These are phyloP conservation scores for Pseudozyma thailandica DNA, from an alignment of 1,284 basidiomycete genomes.

Conservation along the genomic window DNA sequence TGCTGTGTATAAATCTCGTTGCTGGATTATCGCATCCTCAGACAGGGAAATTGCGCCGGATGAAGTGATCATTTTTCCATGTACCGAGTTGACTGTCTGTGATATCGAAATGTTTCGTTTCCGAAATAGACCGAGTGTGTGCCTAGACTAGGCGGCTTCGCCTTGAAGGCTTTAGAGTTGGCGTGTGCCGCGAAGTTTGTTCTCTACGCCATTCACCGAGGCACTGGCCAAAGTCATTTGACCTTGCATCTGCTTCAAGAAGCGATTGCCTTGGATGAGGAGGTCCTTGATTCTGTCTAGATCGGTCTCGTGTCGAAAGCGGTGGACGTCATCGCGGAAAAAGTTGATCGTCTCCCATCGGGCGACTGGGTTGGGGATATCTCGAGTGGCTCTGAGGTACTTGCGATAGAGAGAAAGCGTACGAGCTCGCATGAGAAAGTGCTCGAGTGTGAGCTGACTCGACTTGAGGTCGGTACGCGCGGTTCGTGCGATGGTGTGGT, in stretches of 20 bases:
- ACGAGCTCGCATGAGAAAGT: constrained; percentile 49
- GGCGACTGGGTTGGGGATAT: constrained; percentile 57
- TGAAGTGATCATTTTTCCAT: too few relatives aligned
- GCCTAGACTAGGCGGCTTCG: too few relatives aligned
- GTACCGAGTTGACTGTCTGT: too few relatives aligned
- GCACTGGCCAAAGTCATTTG: constrained; percentile 50
- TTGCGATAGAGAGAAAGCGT: constrained; percentile 54
- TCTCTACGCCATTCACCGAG: constrained; percentile 10
- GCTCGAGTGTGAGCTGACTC: constrained; percentile 52
- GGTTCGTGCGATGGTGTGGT: constrained; percentile 11
- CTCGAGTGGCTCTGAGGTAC: constrained; percentile 53
- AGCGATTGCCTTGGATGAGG: constrained; percentile 45
- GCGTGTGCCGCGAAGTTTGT: constrained; percentile 40
- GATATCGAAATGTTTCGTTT: too few relatives aligned
- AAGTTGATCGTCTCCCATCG: constrained; percentile 60
- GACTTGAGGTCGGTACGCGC: constrained; percentile 34
- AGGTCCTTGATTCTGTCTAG: constrained; percentile 44
- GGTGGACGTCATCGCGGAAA: constrained; percentile 46
- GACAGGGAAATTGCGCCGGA: too few relatives aligned
- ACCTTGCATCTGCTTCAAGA: constrained; percentile 53
- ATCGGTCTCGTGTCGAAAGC: constrained; percentile 37
- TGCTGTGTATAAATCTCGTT: too few relatives aligned
- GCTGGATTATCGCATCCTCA: too few relatives aligned
- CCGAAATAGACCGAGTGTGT: too few relatives aligned
- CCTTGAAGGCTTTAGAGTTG: constrained; percentile 14